Base-by-base conservation (phyloP, 2,329 filamentous ascomycete species). In the Zasmidium cellare region DNA sequence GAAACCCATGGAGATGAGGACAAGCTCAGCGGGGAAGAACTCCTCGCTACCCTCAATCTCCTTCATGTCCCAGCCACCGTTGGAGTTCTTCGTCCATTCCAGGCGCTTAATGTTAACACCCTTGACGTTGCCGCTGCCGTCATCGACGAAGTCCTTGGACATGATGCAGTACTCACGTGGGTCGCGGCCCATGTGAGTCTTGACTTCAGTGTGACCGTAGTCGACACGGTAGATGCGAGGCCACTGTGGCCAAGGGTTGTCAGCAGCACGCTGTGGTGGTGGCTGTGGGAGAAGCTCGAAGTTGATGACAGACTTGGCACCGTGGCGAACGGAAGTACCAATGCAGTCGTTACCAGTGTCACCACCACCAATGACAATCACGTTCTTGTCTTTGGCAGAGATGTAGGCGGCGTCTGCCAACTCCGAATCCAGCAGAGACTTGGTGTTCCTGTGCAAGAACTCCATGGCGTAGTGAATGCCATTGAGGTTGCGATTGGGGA, bases 171-270 rank as follows among this genome's bases (percentile, higher is more conserved):
- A 97, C 79, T 97, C 93, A 68, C 93, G 91, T 58, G 93, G 93
- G 71, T 97, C 93, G 74, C 92, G 92, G 77, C 93, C 93, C 81
- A 92, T 93, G 80, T 97, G 92, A 67, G 93, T 92, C 76, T 93
- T 92, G 70, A 97, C 93, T 77, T 97, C 93, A 16, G 88, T 89
- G 81, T 97, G 93, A 56, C 93, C 93, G 72, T 97, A 97, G 78
- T 97, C 93, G n/a, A 97, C 90, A 68, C 93, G 92, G 84, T 96
- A 97, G 74, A 97, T 92, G 70, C 92, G 90, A 57, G 93, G 93
- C 92, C 93, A 97, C 78, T 97, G 93, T 9, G 93, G 93, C 93
- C 93, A 97, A 62, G 93, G 93, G 82, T 97, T 97, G 77, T 97
- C 93, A 63, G 86, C 85, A 64, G 90, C 92, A 78, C 93, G 91